Evolutionary conservation across 345 rosid genomes (phyloP).

Genomic region (Bruguiera gymnorhiza): DNA sequence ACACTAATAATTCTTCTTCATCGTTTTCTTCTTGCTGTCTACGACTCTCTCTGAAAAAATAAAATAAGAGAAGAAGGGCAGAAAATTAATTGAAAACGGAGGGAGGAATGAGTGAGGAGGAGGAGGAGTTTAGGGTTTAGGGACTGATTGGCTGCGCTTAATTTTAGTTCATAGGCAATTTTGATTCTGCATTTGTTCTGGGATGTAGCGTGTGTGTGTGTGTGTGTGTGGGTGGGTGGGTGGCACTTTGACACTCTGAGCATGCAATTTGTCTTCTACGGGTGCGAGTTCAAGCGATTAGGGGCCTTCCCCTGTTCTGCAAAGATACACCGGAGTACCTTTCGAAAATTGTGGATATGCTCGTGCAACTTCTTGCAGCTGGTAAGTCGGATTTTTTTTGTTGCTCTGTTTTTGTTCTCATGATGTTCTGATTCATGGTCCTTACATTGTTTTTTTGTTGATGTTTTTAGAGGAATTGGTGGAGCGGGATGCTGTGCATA

Average conservation of each 20-base stretch:
- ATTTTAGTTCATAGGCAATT: too few species aligned
- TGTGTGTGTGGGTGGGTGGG: too few species aligned
- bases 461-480: constrained; percentile 65
- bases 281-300: constrained; percentile 96
- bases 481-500: constrained; percentile 95
- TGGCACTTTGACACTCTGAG: not conserved
- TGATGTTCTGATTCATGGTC: not conserved
- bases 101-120: too few species aligned
- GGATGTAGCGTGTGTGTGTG: not conserved
- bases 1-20: too few species aligned
- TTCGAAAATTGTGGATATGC: constrained; percentile 79
- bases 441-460: constrained; percentile 10
- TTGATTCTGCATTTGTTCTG: not conserved
- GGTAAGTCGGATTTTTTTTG: constrained; percentile 40
- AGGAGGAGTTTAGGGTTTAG: too few species aligned
- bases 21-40: too few species aligned
- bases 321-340: constrained; percentile 75
- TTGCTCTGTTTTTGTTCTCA: not conserved
- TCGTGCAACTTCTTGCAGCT: constrained; percentile 65
- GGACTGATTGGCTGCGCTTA: too few species aligned
- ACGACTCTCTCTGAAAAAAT: too few species aligned
- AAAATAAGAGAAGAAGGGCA: too few species aligned
- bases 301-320: constrained; percentile 93
- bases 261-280: constrained; percentile 5
- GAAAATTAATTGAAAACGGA: too few species aligned